Evolutionary conservation across 2,329 filamentous ascomycete species (phyloP), one percentile per base, ranked within the genome.

Genomic region (Corniculantispora saksenae): DNA sequence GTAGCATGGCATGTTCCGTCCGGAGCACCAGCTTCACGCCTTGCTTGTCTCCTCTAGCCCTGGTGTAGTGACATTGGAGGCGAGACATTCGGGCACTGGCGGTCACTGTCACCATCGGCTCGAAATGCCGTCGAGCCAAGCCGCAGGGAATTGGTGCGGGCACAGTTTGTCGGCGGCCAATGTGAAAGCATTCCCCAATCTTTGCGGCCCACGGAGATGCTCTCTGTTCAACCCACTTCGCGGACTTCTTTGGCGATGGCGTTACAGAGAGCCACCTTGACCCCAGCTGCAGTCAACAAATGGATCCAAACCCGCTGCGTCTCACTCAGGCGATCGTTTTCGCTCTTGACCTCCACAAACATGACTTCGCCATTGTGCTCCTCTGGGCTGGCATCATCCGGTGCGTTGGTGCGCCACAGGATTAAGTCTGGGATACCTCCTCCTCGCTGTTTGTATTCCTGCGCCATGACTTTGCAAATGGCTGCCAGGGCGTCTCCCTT

Each of bases 301-400:
- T 98, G 92, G 72, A 98, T 97, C 95, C 95, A 99, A 70, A 99
- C 84, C 70, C 95, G 83, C 80, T 99, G 95, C 21, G 94, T 97
- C 81, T 99, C 95, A 77, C 94, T 98, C 72, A 99, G 81, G 47
- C 93, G 88, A 82, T 99, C 95, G 77, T 97, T 97, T 75, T 89
- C 89, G 70, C 89, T 92, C 81, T 94, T 93, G 65, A 93, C 91
- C 77, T 92, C 90, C 5, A 84, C 84, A 76, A 95, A 94, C 84
- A 93, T 89, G 69, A 91, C 89, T 74, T 91, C 85, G 47, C 82
- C 81, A 64, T 73, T 81, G 73, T 68, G 29, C 47, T 55, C 25
- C 55, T 10, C 38, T 27, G 25, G 32, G 32, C 32, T 70, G 32
- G 75, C 72, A 54, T 70, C 75, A 66, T 72, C 69, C 4, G 72